Evolutionary conservation across 2,329 filamentous ascomycete species (phyloP).

Genomic region (Stachybotrys chartarum): DNA sequence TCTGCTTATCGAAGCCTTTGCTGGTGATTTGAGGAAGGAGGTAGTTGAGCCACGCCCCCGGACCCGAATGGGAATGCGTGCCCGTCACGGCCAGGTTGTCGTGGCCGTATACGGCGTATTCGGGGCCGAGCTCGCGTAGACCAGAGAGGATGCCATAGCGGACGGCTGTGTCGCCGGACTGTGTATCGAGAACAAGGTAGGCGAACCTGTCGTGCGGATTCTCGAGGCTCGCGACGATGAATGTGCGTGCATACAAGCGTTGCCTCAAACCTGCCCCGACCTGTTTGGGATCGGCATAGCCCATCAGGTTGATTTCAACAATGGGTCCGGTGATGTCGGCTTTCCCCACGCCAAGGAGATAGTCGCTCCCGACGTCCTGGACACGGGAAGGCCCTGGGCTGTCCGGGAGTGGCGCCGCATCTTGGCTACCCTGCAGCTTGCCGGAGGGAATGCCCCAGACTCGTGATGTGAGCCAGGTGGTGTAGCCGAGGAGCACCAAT

Average conservation of each 20-base stretch:
- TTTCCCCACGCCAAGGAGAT: constrained; percentile 45
- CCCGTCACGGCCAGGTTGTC: constrained; percentile 84
- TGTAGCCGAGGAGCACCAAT: not conserved
- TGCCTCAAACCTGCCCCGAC: constrained; percentile 79
- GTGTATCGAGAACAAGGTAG: constrained; percentile 80
- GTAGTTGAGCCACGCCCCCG: constrained; percentile 89
- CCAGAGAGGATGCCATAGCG: constrained; percentile 74
- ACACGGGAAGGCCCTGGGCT: not conserved
- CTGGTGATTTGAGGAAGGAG: constrained; percentile 83
- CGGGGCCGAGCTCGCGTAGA: constrained; percentile 57
- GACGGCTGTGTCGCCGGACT: constrained; percentile 80
- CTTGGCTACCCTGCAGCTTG: not conserved
- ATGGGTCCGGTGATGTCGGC: constrained; percentile 61
- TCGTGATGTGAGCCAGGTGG: not conserved
- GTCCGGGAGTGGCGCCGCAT: not conserved
- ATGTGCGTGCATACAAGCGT: constrained; percentile 77
- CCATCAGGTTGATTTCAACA: constrained; percentile 85
- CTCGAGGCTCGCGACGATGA: constrained; percentile 68
- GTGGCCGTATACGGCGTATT: constrained; percentile 64
- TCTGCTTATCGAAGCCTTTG: constrained; percentile 76
- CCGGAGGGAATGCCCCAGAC: not conserved
- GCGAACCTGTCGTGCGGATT: constrained; percentile 66
- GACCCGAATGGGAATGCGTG: constrained; percentile 85
- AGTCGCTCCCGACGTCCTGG: constrained; percentile 14
- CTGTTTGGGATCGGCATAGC: constrained; percentile 75